Conservation (phyloP, 2,329 filamentous ascomycete genomes). For the Colletotrichum sp. region DNA sequence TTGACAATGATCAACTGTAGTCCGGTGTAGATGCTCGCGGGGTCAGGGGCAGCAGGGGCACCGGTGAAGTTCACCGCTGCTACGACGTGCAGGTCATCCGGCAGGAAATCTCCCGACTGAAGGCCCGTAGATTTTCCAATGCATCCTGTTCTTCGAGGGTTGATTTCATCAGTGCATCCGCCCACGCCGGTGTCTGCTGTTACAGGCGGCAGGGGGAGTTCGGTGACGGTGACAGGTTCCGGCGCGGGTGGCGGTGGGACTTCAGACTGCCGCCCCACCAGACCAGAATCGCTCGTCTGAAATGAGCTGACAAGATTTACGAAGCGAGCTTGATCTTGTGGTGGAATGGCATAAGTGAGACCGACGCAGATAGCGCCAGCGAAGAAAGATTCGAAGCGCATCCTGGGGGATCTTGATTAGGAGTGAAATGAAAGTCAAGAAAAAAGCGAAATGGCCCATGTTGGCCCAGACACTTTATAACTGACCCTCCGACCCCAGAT, state of each 20-base stretch:
- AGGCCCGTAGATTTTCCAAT: slow-evolving; percentile 25
- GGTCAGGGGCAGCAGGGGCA: slow-evolving; percentile 41
- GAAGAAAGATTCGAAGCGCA: neutral
- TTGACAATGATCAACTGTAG: slow-evolving; percentile 48
- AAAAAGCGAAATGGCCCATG: neutral
- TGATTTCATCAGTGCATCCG: slow-evolving; percentile 36
- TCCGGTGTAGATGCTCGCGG: slow-evolving; percentile 45
- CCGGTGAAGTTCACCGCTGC: slow-evolving; percentile 44
- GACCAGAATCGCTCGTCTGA: too few species aligned
- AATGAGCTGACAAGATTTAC: neutral
- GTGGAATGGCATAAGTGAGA: neutral
- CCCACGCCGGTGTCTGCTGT: slow-evolving; percentile 26
- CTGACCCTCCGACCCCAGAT: too few species aligned
- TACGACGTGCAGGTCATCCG: slow-evolving; percentile 48
- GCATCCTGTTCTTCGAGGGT: slow-evolving; percentile 42
- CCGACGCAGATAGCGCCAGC: neutral
- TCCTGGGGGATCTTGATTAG: neutral
- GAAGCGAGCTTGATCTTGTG: neutral
- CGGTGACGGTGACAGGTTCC: slow-evolving; percentile 37
- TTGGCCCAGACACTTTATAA: neutral
- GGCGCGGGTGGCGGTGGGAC: slow-evolving; percentile 30
- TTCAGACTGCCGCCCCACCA: neutral
- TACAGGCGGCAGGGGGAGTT: slow-evolving; percentile 42
- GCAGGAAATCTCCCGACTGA: slow-evolving; percentile 36
- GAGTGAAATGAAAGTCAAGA: neutral